A percentile compares a stretch with the other conserved stretches of the same genome.
phyloP scores from a whole-genome alignment of 2,329 filamentous ascomycete genomes.

The Penicillium sp. region DNA sequence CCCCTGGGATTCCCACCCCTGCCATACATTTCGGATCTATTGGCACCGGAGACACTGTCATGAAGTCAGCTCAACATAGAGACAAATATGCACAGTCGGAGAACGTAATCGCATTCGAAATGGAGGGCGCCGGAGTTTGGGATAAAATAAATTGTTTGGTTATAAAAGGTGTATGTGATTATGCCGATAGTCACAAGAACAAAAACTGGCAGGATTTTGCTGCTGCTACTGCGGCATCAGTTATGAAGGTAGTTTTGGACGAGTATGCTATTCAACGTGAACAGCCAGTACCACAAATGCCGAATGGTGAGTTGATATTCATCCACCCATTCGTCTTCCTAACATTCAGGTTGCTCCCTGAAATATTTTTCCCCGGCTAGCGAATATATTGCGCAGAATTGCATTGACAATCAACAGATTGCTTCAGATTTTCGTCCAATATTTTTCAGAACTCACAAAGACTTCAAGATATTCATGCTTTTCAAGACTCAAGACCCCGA shows the following conservation, averaged over 20 bases:
- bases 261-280: background rate
- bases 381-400: background rate
- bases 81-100: constrained; percentile 29
- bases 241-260: constrained; percentile 10
- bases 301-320: background rate
- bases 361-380: background rate
- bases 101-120: constrained; percentile 21
- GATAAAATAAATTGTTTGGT: constrained; percentile 16
- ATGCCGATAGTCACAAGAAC: constrained; percentile 20
- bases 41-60: constrained; percentile 19
- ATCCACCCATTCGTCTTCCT: too few species aligned
- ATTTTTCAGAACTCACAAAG: background rate
- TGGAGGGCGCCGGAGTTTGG: constrained; percentile 20
- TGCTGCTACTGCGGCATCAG: constrained; percentile 11
- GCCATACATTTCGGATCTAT: constrained; percentile 36
- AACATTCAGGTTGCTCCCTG: too few species aligned
- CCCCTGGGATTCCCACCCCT: constrained; percentile 14
- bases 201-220: constrained; percentile 18
- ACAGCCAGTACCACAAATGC: background rate
- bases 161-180: constrained; percentile 18
- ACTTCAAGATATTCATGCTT: background rate
- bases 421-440: background rate
- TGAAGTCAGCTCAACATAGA: constrained; percentile 36
- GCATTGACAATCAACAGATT: background rate
- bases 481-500: too few species aligned